Base-by-base conservation (phyloP, 2,329 filamentous ascomycete genomes). In the Monosporascus sp. region DNA sequence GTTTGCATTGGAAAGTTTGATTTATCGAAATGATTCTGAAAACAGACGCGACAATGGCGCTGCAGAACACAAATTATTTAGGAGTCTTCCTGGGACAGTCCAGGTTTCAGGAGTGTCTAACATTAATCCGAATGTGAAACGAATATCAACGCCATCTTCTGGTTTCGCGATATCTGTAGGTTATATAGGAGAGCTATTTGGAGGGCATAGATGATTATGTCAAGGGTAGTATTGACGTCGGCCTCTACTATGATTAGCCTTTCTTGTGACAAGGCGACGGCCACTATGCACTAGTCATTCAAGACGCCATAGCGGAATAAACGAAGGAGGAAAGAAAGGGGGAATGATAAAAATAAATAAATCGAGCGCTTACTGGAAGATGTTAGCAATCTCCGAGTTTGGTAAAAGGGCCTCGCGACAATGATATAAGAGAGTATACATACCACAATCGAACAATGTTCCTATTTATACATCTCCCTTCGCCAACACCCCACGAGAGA, bases 81-180 rank as follows among this genome's bases (percentile, higher is more conserved):
- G 27, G 27, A 14, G 27, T 31, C 3, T 31, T 11, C 9, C 27
- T 31, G 9, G 27, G 27, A 14, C 27, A 2, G 9, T 31, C 9
- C 9, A 31, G 27, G 27, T 14, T 14, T 31, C 19, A 41, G 9
- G 17, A 1, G 27, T 17, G 3, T 56, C 63, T 56, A 53, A 68
- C 66, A 68, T 74, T 61, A 46, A 60, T 34, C 59, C 74, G 54
- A 70, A 59, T 24, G 67, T 71, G 66, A 70, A 48, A 66, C 70
- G 56, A 52, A 63, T 59, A 63, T 70, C 60, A 79, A 62, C 2
- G 73, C 72, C n/a, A 76, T 58, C 26, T 74, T 73, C 48, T 77
- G 74, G 26, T 65, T 68, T 52, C 66, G 66, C 0, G 71, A 67
- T 11, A 75, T 68, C 40, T 70, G 62, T 7, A 74, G 63, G 31